phyloP scores from a whole-genome alignment of 306 rosid genomes.

The Albizia julibrissin region DNA sequence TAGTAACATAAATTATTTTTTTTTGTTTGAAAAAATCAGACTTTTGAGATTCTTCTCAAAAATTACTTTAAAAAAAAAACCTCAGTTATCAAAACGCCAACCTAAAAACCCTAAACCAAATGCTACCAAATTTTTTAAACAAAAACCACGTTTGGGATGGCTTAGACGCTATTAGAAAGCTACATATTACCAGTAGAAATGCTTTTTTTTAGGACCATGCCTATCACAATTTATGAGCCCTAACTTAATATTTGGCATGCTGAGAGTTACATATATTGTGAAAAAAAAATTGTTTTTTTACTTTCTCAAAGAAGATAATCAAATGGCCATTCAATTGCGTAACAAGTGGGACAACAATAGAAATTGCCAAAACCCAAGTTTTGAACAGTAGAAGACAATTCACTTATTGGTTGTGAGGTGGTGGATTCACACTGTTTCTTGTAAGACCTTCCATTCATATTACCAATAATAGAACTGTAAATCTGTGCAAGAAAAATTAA shows the following conservation, averaged over 20 bases:
- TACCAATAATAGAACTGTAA: not conserved
- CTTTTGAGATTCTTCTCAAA: too few species aligned
- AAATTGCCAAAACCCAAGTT: not conserved
- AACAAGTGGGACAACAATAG: not conserved
- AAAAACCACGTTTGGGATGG: too few species aligned
- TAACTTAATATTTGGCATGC: not conserved
- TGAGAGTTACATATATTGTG: not conserved
- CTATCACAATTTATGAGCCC: not conserved
- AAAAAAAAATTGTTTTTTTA: not conserved
- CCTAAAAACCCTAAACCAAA: too few species aligned
- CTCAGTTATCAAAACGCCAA: too few species aligned
- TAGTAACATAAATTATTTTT: too few species aligned
- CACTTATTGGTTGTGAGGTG: not conserved
- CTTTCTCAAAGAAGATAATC: not conserved
- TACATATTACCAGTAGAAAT: not conserved
- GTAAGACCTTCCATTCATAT: not conserved
- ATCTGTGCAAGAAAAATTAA: not conserved
- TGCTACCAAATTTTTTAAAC: too few species aligned
- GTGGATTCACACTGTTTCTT: constrained; percentile 7
- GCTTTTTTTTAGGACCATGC: not conserved
- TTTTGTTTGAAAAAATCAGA: too few species aligned
- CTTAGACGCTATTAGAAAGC: too few species aligned
- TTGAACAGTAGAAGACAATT: not conserved
- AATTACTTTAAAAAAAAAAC: too few species aligned
- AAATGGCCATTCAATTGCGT: not conserved